phyloP scores from a whole-genome alignment of 768 basidiomycete species.

The Lactarius sp. region DNA sequence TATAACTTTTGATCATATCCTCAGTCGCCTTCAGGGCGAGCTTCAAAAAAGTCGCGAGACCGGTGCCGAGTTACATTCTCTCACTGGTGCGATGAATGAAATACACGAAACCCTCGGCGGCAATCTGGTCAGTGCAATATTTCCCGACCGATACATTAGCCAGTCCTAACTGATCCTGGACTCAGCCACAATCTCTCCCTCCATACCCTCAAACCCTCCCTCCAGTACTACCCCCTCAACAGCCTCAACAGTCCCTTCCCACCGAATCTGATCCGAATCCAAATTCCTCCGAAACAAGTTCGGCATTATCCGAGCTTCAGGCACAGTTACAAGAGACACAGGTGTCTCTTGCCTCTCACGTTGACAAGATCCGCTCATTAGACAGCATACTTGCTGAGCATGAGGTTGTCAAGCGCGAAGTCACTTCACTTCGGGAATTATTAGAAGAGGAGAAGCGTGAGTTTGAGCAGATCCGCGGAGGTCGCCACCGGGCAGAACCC shows the following conservation, averaged over 20 bases:
- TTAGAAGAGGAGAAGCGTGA: slow-evolving; percentile 64
- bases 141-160: not conserved
- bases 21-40: slow-evolving; percentile 84
- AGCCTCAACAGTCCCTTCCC: slow-evolving; percentile 29
- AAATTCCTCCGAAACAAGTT: slow-evolving; percentile 27
- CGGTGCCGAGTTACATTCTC: slow-evolving; percentile 72
- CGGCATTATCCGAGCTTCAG: slow-evolving; percentile 63
- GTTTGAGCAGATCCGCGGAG: slow-evolving; percentile 34
- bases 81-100: slow-evolving; percentile 80
- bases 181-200: slow-evolving; percentile 55
- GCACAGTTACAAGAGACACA: slow-evolving; percentile 83
- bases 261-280: slow-evolving; percentile 26
- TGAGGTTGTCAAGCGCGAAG: slow-evolving; percentile 75
- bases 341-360: slow-evolving; percentile 63
- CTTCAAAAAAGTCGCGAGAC: slow-evolving; percentile 96
- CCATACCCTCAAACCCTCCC: slow-evolving; percentile 64
- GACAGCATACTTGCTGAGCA: slow-evolving; percentile 82
- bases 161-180: not conserved
- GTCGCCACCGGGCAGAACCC: slow-evolving; percentile 20
- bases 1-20: slow-evolving; percentile 87
- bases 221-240: slow-evolving; percentile 43
- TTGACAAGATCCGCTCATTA: slow-evolving; percentile 78
- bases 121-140: slow-evolving; percentile 50
- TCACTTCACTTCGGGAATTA: slow-evolving; percentile 63
- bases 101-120: slow-evolving; percentile 90